Base-by-base conservation (phyloP, 371 early-diverging fungal species). In the Dentiscutata heterogama region DNA sequence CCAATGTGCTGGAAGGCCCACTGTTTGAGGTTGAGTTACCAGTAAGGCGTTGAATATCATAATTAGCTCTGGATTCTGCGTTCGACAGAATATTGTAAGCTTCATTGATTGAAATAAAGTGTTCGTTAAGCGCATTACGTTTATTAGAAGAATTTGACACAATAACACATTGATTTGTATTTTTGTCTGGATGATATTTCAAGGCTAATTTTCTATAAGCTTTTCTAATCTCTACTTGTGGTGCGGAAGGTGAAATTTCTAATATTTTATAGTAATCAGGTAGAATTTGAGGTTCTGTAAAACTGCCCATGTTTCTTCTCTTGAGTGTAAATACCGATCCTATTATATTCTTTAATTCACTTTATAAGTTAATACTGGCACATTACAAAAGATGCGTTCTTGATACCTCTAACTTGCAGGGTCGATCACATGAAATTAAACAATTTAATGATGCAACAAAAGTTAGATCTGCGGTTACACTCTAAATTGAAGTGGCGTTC, bases 121-220 rank as follows among this genome's bases (percentile, higher is more conserved):
- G 64, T 58, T 42, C 22, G 27, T 71, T 31, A 11, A 50, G 3
- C 8, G 18, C 35, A 31, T 63, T 27, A 27, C 16, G 54, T 18
- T 67, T 67, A 67, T 42, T 25, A 50, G 67, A 67, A 14, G 51
- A n/a, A 3, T 39, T 50, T 51, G 53, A 25, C 27, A n/a, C 46
- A 88, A 93, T 96, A 87, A 97, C 97, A 67, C 95, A 98, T 87
- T 99, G 99, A 1, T 53, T 56, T 22, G 22, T 65, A 64, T 65
- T 35, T 88, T 94, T 96, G 87, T 98, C 98, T 65, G 96, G 99
- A 87, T 99, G 99, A 87, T 94, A 97, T 88, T 96, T 97, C 86
- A 96, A 91, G 8, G 99, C 99, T 83, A 98, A 88, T 88, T 96
- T 97, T 83, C 96, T 92, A 91, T 96, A 98, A 35, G 99, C 96